Conservation (phyloP, 176 grass and related monocot species). For the Aegilops sharonensis region DNA sequence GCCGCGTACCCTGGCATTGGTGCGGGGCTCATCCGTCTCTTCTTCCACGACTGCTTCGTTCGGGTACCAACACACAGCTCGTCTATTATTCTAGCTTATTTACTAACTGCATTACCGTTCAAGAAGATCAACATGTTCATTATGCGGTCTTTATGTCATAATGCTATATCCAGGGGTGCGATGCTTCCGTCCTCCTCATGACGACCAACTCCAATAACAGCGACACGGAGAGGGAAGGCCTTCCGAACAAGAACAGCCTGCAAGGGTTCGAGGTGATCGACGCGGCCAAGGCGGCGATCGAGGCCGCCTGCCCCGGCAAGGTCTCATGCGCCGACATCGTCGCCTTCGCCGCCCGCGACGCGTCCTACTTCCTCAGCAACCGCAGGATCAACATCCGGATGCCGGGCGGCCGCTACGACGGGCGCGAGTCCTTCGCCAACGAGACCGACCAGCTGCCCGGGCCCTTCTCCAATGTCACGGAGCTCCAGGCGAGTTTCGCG, state of each 20-base stretch:
- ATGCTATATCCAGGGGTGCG: background rate
- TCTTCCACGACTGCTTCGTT: background rate
- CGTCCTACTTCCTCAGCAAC: background rate
- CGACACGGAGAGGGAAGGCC: background rate
- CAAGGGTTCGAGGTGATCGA: conserved; percentile 55
- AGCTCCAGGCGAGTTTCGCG: background rate
- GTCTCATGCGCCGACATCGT: background rate
- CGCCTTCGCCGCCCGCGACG: background rate
- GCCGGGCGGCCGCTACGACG: background rate
- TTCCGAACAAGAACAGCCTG: background rate
- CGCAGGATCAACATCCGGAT: background rate
- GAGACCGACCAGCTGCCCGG: background rate
- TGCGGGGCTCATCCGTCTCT: background rate
- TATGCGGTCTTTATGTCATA: too few species aligned
- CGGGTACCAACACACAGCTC: background rate
- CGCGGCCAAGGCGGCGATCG: conserved; percentile 20
- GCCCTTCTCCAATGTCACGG: background rate
- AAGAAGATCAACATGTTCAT: too few species aligned
- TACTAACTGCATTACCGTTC: background rate
- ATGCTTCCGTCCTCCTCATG: background rate
- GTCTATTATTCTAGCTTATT: background rate
- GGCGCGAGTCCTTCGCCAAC: background rate
- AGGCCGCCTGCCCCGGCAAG: background rate
- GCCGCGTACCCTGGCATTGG: background rate
- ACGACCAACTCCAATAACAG: background rate